phyloP scores from a whole-genome alignment of 2,329 filamentous ascomycete species.

The Diaporthe nobilis region DNA sequence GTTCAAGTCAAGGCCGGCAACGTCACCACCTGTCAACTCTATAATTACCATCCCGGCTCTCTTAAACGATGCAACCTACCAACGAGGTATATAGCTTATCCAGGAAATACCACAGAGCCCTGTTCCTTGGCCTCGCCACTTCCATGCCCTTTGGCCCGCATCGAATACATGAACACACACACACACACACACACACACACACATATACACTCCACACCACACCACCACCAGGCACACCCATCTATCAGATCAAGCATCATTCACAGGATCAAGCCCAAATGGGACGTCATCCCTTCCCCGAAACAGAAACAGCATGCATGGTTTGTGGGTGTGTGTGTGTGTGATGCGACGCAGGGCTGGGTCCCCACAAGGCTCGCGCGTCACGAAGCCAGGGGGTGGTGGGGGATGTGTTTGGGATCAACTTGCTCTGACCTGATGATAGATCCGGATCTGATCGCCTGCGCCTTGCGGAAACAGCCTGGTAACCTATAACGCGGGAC shows the following conservation, averaged over 20 bases:
- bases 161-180: background rate
- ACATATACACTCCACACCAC: background rate
- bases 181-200: background rate
- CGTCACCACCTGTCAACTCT: slow-evolving; percentile 17
- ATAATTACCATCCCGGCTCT: slow-evolving; percentile 15
- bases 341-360: slow-evolving; percentile 19
- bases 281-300: background rate
- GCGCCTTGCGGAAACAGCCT: background rate
- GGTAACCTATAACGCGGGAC: background rate
- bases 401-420: background rate
- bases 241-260: background rate
- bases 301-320: background rate
- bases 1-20: background rate
- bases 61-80: slow-evolving; percentile 11
- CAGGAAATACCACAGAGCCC: background rate
- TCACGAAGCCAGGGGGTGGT: background rate
- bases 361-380: slow-evolving; percentile 18
- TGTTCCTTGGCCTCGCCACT: slow-evolving; percentile 19
- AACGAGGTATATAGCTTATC: background rate
- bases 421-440: background rate
- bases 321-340: background rate
- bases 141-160: background rate
- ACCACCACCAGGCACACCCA: background rate
- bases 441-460: background rate
- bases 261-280: background rate